A percentile compares a stretch with the other conserved stretches of the same genome.
Conservation (phyloP, 2,329 filamentous ascomycete genomes). For the Diaporthe sp. region DNA sequence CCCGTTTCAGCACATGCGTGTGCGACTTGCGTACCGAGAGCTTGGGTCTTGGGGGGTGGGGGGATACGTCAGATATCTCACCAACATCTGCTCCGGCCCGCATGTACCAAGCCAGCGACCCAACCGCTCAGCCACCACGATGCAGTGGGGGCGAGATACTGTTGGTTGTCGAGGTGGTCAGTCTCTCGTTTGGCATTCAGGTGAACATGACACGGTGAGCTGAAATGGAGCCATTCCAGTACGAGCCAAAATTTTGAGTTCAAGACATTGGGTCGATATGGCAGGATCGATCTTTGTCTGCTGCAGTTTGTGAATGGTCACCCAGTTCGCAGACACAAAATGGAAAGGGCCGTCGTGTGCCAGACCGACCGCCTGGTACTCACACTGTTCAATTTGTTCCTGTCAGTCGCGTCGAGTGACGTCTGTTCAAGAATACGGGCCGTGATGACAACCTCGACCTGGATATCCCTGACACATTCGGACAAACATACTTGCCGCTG, state of each 20-base stretch:
- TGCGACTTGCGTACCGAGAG: slow-evolving; percentile 29
- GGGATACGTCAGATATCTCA: slow-evolving; percentile 11
- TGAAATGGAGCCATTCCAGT: neutral
- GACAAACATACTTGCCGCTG: neutral
- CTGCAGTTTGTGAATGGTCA: neutral
- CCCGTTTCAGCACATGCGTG: slow-evolving; percentile 29
- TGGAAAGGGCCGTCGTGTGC: neutral
- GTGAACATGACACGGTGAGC: neutral
- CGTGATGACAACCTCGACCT: neutral
- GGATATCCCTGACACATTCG: neutral
- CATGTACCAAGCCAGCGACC: slow-evolving; percentile 1
- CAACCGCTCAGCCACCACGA: slow-evolving; percentile 13
- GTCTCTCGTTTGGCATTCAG: neutral
- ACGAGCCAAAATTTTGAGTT: neutral
- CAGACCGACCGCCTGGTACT: neutral
- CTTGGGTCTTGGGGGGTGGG: slow-evolving; percentile 7
- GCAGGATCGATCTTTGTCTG: neutral
- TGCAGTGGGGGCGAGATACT: slow-evolving; percentile 1
- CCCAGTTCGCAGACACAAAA: neutral
- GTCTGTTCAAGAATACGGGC: neutral
- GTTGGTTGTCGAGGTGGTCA: slow-evolving; percentile 8
- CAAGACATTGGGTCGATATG: neutral
- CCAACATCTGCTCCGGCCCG: neutral
- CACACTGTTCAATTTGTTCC: neutral
- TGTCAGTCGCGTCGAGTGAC: neutral